Percentiles rank a stretch among this genome's conserved stretches.
Evolutionary conservation across 768 basidiomycete genomes (phyloP).

Genomic region (Lactifluus pinguis): DNA sequence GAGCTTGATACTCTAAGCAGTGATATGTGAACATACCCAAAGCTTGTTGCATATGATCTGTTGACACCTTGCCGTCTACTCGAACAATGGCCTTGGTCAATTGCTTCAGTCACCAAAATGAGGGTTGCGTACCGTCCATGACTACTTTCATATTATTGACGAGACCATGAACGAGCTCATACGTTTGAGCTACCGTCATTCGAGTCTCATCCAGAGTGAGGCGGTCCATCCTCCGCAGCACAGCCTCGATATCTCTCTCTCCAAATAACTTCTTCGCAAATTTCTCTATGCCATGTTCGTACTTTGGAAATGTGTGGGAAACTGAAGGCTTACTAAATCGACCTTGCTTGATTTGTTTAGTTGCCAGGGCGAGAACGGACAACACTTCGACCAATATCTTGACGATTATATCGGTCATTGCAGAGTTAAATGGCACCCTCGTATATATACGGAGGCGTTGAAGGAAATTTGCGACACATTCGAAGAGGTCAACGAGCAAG

Average conservation of each 20-base stretch:
- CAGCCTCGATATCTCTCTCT: neutral
- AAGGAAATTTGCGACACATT: neutral
- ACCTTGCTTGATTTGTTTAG: neutral
- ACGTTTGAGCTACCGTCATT: neutral
- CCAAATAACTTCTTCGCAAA: neutral
- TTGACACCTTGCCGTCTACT: too few species aligned
- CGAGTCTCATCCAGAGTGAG: neutral
- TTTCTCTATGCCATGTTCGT: neutral
- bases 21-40: too few species aligned
- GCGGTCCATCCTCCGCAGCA: neutral
- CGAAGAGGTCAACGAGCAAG: neutral
- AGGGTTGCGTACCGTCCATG: neutral
- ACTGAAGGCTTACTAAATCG: neutral
- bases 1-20: too few species aligned
- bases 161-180: neutral
- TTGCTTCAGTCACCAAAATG: neutral
- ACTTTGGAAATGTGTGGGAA: slow-evolving; percentile 12
- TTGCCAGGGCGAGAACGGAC: neutral
- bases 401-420: neutral
- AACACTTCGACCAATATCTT: neutral
- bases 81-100: too few species aligned
- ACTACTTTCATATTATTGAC: neutral
- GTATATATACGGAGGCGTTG: neutral
- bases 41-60: too few species aligned
- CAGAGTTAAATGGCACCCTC: neutral